Evolutionary conservation across 164 flowering plant genomes (phyloP).

Genomic region (Houttuynia cordata): DNA sequence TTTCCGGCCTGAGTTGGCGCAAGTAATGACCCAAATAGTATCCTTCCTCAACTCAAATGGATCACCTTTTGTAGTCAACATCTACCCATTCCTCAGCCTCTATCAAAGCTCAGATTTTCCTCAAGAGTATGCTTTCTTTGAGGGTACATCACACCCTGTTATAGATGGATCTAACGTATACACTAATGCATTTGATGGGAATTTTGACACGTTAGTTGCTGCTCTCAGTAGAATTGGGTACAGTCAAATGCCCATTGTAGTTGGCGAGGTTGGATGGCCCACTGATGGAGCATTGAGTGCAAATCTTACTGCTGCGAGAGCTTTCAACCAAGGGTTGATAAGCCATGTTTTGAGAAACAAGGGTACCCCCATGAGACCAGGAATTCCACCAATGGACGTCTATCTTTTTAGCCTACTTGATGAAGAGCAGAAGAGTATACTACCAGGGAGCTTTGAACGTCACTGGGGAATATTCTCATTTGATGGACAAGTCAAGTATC

Average conservation of each 20-base stretch:
- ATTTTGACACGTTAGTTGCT: slow-evolving; percentile 73
- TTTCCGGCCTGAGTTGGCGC: slow-evolving; percentile 70
- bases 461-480: slow-evolving; percentile 95
- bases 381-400: slow-evolving; percentile 61
- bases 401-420: slow-evolving; percentile 80
- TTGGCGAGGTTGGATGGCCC: slow-evolving; percentile 97
- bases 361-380: slow-evolving; percentile 89
- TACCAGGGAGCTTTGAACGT: slow-evolving; percentile 88
- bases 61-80: slow-evolving; percentile 87
- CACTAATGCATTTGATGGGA: slow-evolving; percentile 82
- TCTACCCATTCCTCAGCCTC: slow-evolving; percentile 86
- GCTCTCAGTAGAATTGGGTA: slow-evolving; percentile 71
- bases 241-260: slow-evolving; percentile 66
- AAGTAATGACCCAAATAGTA: slow-evolving; percentile 65
- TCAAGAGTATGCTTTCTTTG: slow-evolving; percentile 87
- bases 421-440: slow-evolving; percentile 67
- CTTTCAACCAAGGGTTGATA: slow-evolving; percentile 77
- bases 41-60: slow-evolving; percentile 74
- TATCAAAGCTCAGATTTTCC: slow-evolving; percentile 76
- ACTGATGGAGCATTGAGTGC: slow-evolving; percentile 77
- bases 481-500: slow-evolving; percentile 85
- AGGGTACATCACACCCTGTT: slow-evolving; percentile 63
- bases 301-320: slow-evolving; percentile 68
- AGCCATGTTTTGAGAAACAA: slow-evolving; percentile 44
- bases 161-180: slow-evolving; percentile 69